Evolutionary conservation across 2,329 filamentous ascomycete genomes (phyloP).

Genomic region (Rutstroemia sydowiana): DNA sequence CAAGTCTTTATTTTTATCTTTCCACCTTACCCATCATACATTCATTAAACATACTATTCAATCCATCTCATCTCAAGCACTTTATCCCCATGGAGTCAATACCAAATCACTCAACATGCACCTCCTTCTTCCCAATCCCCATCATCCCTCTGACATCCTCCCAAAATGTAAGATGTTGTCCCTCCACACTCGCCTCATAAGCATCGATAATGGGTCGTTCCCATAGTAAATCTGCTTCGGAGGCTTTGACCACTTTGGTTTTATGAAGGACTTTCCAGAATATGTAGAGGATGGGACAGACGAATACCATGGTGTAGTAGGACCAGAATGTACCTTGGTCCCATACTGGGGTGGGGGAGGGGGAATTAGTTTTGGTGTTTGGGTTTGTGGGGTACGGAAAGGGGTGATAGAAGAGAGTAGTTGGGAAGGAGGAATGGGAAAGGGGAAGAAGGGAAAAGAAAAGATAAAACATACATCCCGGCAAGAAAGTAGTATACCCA

Average conservation of each 20-base stretch:
- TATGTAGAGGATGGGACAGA: constrained; percentile 52
- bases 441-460: background rate
- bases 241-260: constrained; percentile 42
- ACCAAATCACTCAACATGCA: no score
- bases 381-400: background rate
- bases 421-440: background rate
- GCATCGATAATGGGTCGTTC: constrained; percentile 23
- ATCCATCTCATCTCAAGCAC: no score
- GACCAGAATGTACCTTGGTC: constrained; percentile 61
- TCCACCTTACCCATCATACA: no score
- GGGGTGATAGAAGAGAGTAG: background rate
- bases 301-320: constrained; percentile 58
- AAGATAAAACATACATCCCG: constrained; percentile 32
- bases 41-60: no score
- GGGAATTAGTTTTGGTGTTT: no score
- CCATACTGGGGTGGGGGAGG: constrained; percentile 43
- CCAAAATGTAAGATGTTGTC: constrained; percentile 20
- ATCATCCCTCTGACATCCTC: constrained; percentile 20
- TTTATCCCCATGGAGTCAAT: no score
- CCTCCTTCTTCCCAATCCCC: constrained; percentile 17
- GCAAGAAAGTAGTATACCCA: constrained; percentile 68
- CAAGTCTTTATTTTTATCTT: no score
- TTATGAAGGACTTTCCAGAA: constrained; percentile 63
- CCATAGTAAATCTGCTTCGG: constrained; percentile 46
- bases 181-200: constrained; percentile 18